Conservation (phyloP, 2,329 filamentous ascomycete species). For the Didymella lethalis region DNA sequence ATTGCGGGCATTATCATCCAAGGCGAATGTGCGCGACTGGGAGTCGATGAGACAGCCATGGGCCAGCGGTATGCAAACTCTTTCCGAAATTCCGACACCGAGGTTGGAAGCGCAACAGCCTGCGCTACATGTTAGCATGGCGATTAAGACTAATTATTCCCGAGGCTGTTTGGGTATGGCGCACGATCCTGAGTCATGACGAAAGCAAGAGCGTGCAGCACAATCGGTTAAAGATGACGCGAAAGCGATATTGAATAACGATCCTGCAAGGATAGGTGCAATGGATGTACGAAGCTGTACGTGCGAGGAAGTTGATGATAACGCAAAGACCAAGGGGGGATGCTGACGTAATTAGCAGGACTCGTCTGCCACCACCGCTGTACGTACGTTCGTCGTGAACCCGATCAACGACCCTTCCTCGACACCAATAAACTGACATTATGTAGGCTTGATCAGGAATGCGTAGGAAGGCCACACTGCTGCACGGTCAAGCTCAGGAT, state of each 20-base stretch:
- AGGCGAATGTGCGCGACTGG: neutral
- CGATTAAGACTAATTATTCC: neutral
- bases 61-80: neutral
- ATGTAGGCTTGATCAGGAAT: no score
- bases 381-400: no score
- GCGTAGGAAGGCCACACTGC: no score
- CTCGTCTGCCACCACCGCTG: no score
- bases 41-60: neutral
- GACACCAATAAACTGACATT: no score
- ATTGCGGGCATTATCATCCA: neutral
- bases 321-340: no score
- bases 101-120: neutral
- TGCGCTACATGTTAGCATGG: neutral
- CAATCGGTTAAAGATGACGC: neutral
- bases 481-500: no score
- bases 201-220: neutral
- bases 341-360: neutral
- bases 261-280: neutral
- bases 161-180: neutral
- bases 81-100: neutral
- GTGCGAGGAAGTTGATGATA: neutral
- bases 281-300: conserved; percentile 14
- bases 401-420: no score
- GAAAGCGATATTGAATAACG: neutral
- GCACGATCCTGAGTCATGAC: neutral